Evolutionary conservation across 2,329 filamentous ascomycete genomes (phyloP).

Genomic region (Paraphaeosphaeria sporulosa): DNA sequence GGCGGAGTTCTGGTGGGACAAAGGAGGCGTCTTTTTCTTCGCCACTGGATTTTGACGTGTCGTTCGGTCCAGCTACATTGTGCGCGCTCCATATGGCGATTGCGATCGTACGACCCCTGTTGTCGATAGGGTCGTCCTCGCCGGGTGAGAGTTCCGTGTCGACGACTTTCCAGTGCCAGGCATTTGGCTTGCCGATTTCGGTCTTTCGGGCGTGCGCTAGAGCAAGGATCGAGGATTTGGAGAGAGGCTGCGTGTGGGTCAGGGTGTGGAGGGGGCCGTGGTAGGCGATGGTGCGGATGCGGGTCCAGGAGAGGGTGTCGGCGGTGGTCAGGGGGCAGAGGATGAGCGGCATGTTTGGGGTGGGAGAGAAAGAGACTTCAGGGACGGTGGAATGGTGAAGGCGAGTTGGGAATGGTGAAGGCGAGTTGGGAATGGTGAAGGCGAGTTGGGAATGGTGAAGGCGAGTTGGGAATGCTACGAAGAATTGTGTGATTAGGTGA

Average conservation of each 20-base stretch:
- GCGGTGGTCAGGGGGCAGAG: slow-evolving; percentile 28
- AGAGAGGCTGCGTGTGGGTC: slow-evolving; percentile 33
- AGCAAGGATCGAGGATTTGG: slow-evolving; percentile 33
- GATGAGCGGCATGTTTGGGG: slow-evolving; percentile 32
- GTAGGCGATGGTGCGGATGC: slow-evolving; percentile 38
- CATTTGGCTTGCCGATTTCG: slow-evolving; percentile 31
- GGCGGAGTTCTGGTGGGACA: slow-evolving; percentile 71
- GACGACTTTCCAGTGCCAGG: slow-evolving; percentile 43
- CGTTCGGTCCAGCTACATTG: slow-evolving; percentile 16
- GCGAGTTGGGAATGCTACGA: no score
- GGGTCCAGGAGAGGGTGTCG: slow-evolving; percentile 39
- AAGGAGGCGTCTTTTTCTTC: slow-evolving; percentile 63
- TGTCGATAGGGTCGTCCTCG: slow-evolving; percentile 31
- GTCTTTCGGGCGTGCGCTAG: slow-evolving; percentile 32
- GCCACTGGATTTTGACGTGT: background rate
- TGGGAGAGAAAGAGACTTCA: background rate
- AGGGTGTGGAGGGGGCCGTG: slow-evolving; percentile 40
- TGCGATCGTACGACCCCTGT: slow-evolving; percentile 37
- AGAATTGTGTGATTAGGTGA: no score
- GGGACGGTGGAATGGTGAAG: background rate
- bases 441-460: background rate
- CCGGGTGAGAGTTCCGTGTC: slow-evolving; percentile 35
- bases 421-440: background rate
- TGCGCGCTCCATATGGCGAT: slow-evolving; percentile 37
- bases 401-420: background rate